phyloP scores from a whole-genome alignment of 2,329 filamentous ascomycete species.

The Zymoseptoria passerinii region DNA sequence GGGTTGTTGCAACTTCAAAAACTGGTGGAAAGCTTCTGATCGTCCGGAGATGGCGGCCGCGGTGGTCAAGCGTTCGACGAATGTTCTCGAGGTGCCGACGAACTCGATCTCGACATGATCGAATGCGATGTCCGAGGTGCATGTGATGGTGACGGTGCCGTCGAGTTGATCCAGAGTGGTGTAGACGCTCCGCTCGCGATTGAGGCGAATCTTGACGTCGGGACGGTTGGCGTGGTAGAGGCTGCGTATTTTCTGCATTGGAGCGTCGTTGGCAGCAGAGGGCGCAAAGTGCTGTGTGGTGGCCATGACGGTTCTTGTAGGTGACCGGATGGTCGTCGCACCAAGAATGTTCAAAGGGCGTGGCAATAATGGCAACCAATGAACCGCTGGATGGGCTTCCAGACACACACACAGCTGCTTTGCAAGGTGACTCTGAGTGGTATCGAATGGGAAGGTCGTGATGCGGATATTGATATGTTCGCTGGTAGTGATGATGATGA shows the following conservation, averaged over 20 bases:
- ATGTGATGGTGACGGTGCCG: constrained; percentile 44
- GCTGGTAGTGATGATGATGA: neutral
- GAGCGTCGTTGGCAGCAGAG: constrained; percentile 8
- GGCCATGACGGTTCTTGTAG: neutral
- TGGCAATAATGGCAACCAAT: neutral
- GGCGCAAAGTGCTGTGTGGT: constrained; percentile 2
- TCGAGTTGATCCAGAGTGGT: constrained; percentile 52
- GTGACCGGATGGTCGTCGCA: neutral
- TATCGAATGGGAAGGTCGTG: neutral
- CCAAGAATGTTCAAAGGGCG: neutral
- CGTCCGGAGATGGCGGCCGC: constrained; percentile 46
- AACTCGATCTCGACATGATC: constrained; percentile 53
- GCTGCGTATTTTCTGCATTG: constrained; percentile 21
- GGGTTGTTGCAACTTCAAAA: constrained; percentile 55
- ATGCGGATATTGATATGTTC: neutral
- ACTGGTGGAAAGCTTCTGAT: constrained; percentile 50
- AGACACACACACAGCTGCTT: neutral
- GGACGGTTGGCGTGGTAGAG: constrained; percentile 29
- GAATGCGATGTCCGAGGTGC: constrained; percentile 46
- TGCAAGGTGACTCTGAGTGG: neutral
- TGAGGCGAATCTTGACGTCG: constrained; percentile 36
- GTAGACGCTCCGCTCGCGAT: constrained; percentile 37
- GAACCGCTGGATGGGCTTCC: neutral
- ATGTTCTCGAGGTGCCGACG: constrained; percentile 45
- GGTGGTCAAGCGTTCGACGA: constrained; percentile 47